Evolutionary conservation across 331 rosid species (phyloP).

Genomic region (Malus hybrid): DNA sequence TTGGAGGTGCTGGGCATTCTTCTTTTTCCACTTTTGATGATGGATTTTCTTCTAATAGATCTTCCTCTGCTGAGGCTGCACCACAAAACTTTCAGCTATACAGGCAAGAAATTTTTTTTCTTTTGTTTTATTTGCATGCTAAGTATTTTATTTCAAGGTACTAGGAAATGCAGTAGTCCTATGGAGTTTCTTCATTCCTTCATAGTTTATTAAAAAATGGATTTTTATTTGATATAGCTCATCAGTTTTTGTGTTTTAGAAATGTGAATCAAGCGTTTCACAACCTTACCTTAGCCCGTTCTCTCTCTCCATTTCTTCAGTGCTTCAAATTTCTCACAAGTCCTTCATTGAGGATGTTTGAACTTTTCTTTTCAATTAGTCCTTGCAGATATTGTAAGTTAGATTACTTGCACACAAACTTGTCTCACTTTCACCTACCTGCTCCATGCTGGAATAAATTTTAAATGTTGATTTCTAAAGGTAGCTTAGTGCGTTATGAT

Average conservation of each 20-base stretch:
- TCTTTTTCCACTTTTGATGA: conserved; percentile 84
- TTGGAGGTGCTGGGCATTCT: conserved; percentile 81
- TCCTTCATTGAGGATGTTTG: background rate
- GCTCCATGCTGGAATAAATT: background rate
- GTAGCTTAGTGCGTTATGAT: background rate
- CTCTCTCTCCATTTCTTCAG: background rate
- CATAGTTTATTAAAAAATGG: background rate
- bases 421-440: background rate
- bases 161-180: background rate
- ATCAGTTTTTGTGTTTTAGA: background rate
- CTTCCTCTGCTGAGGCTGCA: conserved; percentile 75
- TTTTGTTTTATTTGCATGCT: background rate
- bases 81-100: conserved; percentile 90
- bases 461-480: background rate
- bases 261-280: background rate
- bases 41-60: conserved; percentile 67
- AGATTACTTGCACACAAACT: background rate
- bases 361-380: background rate
- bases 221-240: background rate
- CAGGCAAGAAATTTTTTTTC: conserved; percentile 37
- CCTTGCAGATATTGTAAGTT: background rate
- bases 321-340: background rate
- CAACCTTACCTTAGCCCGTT: background rate
- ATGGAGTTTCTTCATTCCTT: background rate
- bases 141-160: background rate